These are phyloP conservation scores for Alternaria ethzedia DNA, from an alignment of 2,329 filamentous ascomycete genomes.

Conservation along the genomic window DNA sequence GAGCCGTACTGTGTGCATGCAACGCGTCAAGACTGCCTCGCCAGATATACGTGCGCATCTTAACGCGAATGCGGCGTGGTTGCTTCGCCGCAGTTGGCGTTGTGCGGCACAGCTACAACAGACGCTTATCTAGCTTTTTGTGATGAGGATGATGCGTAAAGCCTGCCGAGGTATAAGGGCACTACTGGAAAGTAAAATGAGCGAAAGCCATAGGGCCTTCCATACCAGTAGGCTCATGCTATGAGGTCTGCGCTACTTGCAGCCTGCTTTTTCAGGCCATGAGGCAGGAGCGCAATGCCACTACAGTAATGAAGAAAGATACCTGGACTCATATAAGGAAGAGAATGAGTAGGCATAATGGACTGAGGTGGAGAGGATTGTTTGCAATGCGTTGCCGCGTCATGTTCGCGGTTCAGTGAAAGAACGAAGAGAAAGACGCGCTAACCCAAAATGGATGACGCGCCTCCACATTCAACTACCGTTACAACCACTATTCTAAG, in stretches of 20 bases:
- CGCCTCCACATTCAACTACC: neutral
- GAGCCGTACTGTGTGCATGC: neutral
- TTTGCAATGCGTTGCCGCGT: neutral
- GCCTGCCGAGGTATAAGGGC: neutral
- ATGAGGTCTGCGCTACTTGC: neutral
- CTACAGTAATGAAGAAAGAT: neutral
- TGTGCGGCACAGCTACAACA: constrained; percentile 2
- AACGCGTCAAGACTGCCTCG: neutral
- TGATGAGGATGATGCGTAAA: neutral
- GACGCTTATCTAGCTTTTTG: neutral
- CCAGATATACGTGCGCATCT: neutral
- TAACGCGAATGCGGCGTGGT: constrained; percentile 1
- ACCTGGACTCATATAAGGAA: neutral
- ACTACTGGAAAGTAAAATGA: neutral
- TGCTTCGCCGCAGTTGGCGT: neutral
- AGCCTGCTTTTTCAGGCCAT: neutral
- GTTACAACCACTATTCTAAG: neutral
- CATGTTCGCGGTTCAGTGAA: neutral
- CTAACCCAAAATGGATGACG: neutral
- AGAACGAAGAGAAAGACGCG: neutral
- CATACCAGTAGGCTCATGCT: neutral
- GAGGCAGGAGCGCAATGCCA: neutral
- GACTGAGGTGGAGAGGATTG: neutral
- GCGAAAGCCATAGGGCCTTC: neutral
- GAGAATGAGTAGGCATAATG: neutral